Evolutionary conservation across 2,329 filamentous ascomycete species (phyloP).

Genomic region (Exophiala phaeomuriformis): DNA sequence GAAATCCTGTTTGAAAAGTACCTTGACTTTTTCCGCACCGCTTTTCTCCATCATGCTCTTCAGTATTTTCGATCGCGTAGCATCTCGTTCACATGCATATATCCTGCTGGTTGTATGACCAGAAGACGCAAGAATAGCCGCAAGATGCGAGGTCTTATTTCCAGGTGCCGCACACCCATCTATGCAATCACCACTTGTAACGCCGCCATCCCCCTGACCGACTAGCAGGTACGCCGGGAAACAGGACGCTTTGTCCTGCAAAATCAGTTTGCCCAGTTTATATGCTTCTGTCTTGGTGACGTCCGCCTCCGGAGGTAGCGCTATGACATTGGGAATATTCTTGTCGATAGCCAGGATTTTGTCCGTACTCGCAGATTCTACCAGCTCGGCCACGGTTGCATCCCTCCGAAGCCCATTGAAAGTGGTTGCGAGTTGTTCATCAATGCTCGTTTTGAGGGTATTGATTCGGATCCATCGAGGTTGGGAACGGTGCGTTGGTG

Average conservation of each 20-base stretch:
- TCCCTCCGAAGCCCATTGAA: slow-evolving; percentile 59
- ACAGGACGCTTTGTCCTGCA: slow-evolving; percentile 95
- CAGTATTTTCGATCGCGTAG: slow-evolving; percentile 62
- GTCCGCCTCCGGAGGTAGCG: slow-evolving; percentile 64
- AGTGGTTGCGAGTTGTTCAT: slow-evolving; percentile 65
- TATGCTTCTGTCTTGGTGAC: slow-evolving; percentile 69
- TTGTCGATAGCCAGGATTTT: slow-evolving; percentile 60
- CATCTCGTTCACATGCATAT: slow-evolving; percentile 73
- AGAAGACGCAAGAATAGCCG: slow-evolving; percentile 55
- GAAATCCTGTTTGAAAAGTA: slow-evolving; percentile 74
- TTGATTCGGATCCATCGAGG: slow-evolving; percentile 94
- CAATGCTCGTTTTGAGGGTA: slow-evolving; percentile 61
- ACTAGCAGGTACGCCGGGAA: slow-evolving; percentile 88
- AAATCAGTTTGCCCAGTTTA: slow-evolving; percentile 66
- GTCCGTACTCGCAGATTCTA: slow-evolving; percentile 32
- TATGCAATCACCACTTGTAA: slow-evolving; percentile 60
- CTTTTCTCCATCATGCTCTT: slow-evolving; percentile 77
- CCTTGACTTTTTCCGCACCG: slow-evolving; percentile 59
- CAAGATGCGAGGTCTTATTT: slow-evolving; percentile 94
- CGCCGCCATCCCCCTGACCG: slow-evolving; percentile 43
- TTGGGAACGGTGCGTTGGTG: slow-evolving; percentile 43
- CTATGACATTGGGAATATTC: slow-evolving; percentile 76
- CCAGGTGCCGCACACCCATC: slow-evolving; percentile 92
- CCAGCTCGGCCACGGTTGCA: slow-evolving; percentile 51
- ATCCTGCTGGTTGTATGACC: slow-evolving; percentile 39